Evolutionary conservation across 129 eudicot genomes (phyloP).

Genomic region (Flaveria sonorensis): DNA sequence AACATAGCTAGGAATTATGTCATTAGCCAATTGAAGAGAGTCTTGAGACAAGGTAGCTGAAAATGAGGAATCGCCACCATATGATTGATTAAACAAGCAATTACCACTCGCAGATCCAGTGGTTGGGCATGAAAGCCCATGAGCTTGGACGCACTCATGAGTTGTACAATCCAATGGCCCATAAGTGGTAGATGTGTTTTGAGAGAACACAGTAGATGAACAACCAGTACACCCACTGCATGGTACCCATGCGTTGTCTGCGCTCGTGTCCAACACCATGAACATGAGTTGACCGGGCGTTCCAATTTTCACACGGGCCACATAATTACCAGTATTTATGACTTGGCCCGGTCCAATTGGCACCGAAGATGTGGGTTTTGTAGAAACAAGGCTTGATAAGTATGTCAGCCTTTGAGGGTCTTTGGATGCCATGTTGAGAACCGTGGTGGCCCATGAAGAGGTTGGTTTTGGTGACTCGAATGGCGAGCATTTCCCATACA

Average conservation of each 20-base stretch:
- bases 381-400: constrained; percentile 57
- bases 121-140: constrained; percentile 66
- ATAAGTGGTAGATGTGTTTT: constrained; percentile 56
- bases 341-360: constrained; percentile 86
- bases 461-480: constrained; percentile 58
- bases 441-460: constrained; percentile 63
- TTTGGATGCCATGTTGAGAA: constrained; percentile 75
- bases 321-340: constrained; percentile 68
- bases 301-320: constrained; percentile 74
- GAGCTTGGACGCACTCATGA: constrained; percentile 66
- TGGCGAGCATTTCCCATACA: constrained; percentile 90
- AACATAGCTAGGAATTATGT: constrained; percentile 54
- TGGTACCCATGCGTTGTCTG: constrained; percentile 84
- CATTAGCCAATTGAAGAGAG: constrained; percentile 50
- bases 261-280: constrained; percentile 88
- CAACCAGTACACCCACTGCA: constrained; percentile 73
- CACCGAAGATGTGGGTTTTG: constrained; percentile 37
- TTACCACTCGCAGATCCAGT: constrained; percentile 35
- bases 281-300: constrained; percentile 87
- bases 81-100: constrained; percentile 76
- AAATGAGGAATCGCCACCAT: constrained; percentile 84
- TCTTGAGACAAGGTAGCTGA: constrained; percentile 68
- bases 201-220: constrained; percentile 53
- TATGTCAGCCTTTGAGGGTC: constrained; percentile 68
- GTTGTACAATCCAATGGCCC: constrained; percentile 54